Evolutionary conservation across 495 filamentous ascomycete genomes (phyloP).

Genomic region (Hypoxylon cercidicola): DNA sequence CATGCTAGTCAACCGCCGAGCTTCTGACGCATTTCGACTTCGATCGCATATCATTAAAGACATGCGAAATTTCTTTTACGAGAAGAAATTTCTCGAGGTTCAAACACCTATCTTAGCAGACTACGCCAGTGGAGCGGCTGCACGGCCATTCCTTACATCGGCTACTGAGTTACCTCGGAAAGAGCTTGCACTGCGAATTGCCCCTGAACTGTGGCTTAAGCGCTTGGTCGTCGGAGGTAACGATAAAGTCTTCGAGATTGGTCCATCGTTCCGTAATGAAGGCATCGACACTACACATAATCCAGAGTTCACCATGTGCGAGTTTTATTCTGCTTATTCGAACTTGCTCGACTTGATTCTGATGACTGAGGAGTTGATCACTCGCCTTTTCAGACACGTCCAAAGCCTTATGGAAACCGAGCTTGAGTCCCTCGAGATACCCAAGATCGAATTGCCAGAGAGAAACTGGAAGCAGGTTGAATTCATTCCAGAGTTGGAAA

Average conservation of each 20-base stretch:
- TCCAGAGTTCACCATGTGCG: conserved; percentile 95
- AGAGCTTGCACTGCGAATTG: conserved; percentile 79
- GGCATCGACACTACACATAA: conserved; percentile 94
- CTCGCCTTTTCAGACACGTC: conserved; percentile 65
- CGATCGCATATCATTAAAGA: conserved; percentile 78
- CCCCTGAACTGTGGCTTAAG: conserved; percentile 96
- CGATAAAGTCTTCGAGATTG: conserved; percentile 90
- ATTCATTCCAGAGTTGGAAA: conserved; percentile 84
- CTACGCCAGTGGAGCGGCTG: conserved; percentile 81
- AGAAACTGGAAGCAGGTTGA: conserved; percentile 70
- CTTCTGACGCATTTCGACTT: conserved; percentile 74
- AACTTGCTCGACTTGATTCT: conserved; percentile 79
- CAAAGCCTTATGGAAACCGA: conserved; percentile 58
- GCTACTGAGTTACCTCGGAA: conserved; percentile 76
- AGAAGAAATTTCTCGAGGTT: conserved; percentile 81
- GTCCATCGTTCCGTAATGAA: conserved; percentile 93
- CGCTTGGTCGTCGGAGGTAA: conserved; percentile 91
- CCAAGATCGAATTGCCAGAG: conserved; percentile 59
- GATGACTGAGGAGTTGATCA: conserved; percentile 75
- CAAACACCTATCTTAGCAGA: conserved; percentile 86
- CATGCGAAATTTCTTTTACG: conserved; percentile 76
- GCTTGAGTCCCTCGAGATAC: conserved; percentile 56
- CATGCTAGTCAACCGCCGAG: conserved; percentile 74
- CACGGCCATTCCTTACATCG: conserved; percentile 82
- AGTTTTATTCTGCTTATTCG: conserved; percentile 92